Evolutionary conservation across 352 stramenopile species (phyloP).

Genomic region (Achlya hypogyna): DNA sequence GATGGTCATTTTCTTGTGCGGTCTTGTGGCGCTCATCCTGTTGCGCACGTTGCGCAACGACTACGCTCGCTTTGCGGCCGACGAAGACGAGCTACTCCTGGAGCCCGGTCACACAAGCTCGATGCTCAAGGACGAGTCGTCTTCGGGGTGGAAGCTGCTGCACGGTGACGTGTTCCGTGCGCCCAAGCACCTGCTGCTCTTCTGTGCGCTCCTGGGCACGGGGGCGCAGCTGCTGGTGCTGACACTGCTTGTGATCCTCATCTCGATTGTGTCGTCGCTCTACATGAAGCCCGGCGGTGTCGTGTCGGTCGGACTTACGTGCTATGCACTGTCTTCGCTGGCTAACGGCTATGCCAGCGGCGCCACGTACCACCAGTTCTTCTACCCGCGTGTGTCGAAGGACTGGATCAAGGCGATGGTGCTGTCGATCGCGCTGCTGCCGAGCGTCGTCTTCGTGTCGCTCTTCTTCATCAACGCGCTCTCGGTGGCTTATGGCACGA

Average conservation of each 20-base stretch:
- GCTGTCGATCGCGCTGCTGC: slow-evolving; percentile 63
- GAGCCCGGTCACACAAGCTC: slow-evolving; percentile 66
- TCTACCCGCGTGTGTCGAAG: slow-evolving; percentile 86
- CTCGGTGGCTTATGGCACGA: slow-evolving; percentile 72
- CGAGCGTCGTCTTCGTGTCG: slow-evolving; percentile 67
- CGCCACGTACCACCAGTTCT: slow-evolving; percentile 86
- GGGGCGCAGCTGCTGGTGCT: slow-evolving; percentile 94
- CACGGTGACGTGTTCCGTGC: slow-evolving; percentile 93
- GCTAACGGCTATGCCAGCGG: slow-evolving; percentile 85
- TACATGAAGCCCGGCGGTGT: slow-evolving; percentile 96
- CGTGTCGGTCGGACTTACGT: slow-evolving; percentile 90
- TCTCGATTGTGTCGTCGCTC: slow-evolving; percentile 90
- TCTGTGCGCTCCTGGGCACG: slow-evolving; percentile 93
- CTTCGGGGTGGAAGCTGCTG: slow-evolving; percentile 94
- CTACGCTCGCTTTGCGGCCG: slow-evolving; percentile 85
- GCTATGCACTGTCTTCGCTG: slow-evolving; percentile 90
- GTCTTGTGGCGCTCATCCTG: slow-evolving; percentile 90
- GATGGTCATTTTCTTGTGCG: slow-evolving; percentile 96
- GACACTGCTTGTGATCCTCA: slow-evolving; percentile 91
- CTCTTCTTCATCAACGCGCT: slow-evolving; percentile 86
- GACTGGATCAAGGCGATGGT: slow-evolving; percentile 87
- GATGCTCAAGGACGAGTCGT: slow-evolving; percentile 70
- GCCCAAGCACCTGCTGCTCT: slow-evolving; percentile 88
- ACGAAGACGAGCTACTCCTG: slow-evolving; percentile 81
- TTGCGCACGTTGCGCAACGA: slow-evolving; percentile 91